Conservation (phyloP, 1,139 yeast species). For the Zygotorulaspora mrakii region DNA sequence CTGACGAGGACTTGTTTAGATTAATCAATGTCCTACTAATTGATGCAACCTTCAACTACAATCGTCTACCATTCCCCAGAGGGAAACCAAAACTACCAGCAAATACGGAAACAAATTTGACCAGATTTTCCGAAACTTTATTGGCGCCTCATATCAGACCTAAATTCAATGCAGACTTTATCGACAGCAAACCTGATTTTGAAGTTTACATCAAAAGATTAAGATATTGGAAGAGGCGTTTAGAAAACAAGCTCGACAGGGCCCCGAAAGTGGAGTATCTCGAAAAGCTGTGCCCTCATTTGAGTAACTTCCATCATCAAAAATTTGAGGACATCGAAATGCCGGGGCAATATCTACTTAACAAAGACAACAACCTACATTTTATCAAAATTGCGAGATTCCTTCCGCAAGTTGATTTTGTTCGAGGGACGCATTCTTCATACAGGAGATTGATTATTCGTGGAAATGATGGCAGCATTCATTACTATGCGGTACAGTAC, state of each 20-base stretch:
- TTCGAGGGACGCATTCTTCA: constrained; percentile 90
- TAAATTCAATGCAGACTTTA: constrained; percentile 89
- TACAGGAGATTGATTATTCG: constrained; percentile 84
- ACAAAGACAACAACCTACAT: constrained; percentile 79
- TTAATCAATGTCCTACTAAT: constrained; percentile 86
- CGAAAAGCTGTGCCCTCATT: constrained; percentile 89
- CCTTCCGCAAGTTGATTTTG: constrained; percentile 81
- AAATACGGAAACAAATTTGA: constrained; percentile 84
- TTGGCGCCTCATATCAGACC: constrained; percentile 85
- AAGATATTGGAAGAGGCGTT: constrained; percentile 87
- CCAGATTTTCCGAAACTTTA: constrained; percentile 89
- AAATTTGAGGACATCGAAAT: constrained; percentile 96
- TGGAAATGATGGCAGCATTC: constrained; percentile 89
- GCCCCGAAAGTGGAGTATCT: constrained; percentile 66
- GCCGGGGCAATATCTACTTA: constrained; percentile 89
- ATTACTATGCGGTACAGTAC: constrained; percentile 92
- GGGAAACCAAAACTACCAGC: constrained; percentile 88
- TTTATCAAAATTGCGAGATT: constrained; percentile 91
- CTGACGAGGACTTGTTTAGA: constrained; percentile 95
- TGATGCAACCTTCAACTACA: constrained; percentile 87
- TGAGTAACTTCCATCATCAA: constrained; percentile 96
- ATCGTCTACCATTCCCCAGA: constrained; percentile 78
- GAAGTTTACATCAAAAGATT: constrained; percentile 81
- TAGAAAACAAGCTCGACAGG: constrained; percentile 88
- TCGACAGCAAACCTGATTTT: constrained; percentile 80